Base-by-base conservation (phyloP, 768 basidiomycete genomes). In the Russula sp. region DNA sequence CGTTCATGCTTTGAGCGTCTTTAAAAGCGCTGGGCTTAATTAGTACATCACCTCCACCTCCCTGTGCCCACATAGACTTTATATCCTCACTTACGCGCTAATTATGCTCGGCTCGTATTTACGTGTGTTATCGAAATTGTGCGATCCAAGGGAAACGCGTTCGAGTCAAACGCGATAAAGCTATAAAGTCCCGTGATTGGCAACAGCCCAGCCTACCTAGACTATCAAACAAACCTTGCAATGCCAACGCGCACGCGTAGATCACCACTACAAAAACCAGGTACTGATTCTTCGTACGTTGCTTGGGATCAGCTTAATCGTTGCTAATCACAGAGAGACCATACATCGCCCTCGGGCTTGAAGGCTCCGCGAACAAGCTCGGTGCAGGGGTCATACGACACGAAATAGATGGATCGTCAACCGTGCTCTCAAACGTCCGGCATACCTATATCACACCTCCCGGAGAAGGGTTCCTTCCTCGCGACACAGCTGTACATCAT, bases 371-470 rank as follows among this genome's bases (percentile, higher is more conserved):
- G 50, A 99, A 99, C 78, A 99, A 99, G 75, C 82, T 99, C 36
- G 97, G 97, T 13, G 92, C 89, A 22, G 97, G 97, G 11, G 80
- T 98, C 55, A 92, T 98, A 75, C 84, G 84, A 69, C 97, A 99
- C 72, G 79, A 80, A 20, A 79, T 84, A 26, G 82, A 92, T 73
- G 87, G 88, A 26, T 83, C 85, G 36, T 84, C 88, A 1, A 78
- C 79, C 26, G 92, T 98, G 16, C 81, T 98, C 7, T 90, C 94
- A 26, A 99, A 99, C 71, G 80, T 98, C 67, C 84, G 97, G 67
- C 97, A 98, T 71, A 99, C 97, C n/a, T 98, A 98, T 74, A 91
- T 98, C 69, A 98, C 97, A 2, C 97, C 97, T 6, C 93, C 96
- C 3, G 97, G 97, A 2, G 94, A 98, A 77, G 97, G 97, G 0